A percentile compares a stretch with the other conserved stretches of the same genome.
Evolutionary conservation across 768 basidiomycete species (phyloP).

Genomic region (Amanita muscaria): DNA sequence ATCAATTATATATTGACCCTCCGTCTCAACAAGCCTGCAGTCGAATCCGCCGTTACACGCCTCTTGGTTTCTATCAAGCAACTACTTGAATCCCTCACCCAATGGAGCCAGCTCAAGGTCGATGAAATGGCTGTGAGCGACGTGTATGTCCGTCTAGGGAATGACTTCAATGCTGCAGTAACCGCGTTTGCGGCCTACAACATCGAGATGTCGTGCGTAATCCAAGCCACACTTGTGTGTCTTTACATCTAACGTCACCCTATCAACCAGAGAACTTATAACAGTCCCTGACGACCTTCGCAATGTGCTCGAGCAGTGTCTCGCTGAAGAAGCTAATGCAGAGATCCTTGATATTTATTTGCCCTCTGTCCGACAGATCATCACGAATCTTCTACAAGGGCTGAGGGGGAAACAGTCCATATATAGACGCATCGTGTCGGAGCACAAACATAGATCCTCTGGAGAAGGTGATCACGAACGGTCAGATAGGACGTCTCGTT

Average conservation of each 20-base stretch:
- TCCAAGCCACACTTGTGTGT: background rate
- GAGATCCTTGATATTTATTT: conserved; percentile 86
- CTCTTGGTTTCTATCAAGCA: conserved; percentile 92
- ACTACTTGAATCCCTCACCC: conserved; percentile 81
- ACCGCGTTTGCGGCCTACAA: conserved; percentile 77
- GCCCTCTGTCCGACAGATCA: conserved; percentile 85
- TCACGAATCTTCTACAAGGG: conserved; percentile 87
- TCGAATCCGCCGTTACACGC: conserved; percentile 87
- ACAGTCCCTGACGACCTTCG: conserved; percentile 86
- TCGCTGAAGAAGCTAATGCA: conserved; percentile 81
- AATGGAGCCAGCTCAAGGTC: conserved; percentile 70
- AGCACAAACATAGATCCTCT: conserved; percentile 47
- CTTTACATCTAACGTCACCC: conserved; percentile 2
- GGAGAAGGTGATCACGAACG: conserved; percentile 38
- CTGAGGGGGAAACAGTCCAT: conserved; percentile 87
- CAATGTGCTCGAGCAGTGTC: conserved; percentile 78
- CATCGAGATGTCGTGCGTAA: conserved; percentile 84
- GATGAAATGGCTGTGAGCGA: conserved; percentile 85
- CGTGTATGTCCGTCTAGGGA: conserved; percentile 92
- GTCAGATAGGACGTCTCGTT: conserved; percentile 47
- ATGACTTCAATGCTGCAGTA: conserved; percentile 94
- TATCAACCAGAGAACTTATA: conserved; percentile 64
- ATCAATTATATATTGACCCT: background rate
- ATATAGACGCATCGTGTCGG: conserved; percentile 69
- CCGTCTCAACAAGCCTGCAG: conserved; percentile 45